Conservation (phyloP, 2,329 filamentous ascomycete species). For the Ascosphaera apis region DNA sequence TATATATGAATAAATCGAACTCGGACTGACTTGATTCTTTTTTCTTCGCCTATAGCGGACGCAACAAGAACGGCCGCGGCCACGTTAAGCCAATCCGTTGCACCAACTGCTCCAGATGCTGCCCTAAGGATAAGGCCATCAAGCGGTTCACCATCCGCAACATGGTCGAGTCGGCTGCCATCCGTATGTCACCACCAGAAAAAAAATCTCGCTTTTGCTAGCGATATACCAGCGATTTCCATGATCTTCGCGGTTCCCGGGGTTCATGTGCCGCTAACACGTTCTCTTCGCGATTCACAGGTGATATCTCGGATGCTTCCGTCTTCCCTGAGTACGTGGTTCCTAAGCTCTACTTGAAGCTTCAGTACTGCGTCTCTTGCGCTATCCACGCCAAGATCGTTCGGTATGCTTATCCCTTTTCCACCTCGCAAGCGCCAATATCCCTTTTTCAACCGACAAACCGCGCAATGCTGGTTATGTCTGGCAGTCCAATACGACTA, state of each 20-base stretch:
- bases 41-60: constrained; percentile 41
- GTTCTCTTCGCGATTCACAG: constrained; percentile 24
- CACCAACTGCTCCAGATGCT: constrained; percentile 76
- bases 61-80: constrained; percentile 99
- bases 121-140: constrained; percentile 99
- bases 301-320: constrained; percentile 99
- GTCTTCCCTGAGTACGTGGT: constrained; percentile 99
- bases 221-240: too few relatives aligned
- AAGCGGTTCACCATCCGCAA: constrained; percentile 99
- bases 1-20: too few relatives aligned
- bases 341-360: constrained; percentile 99
- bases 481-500: constrained; percentile 3
- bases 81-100: constrained; percentile 98
- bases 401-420: constrained; percentile 47
- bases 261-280: constrained; percentile 3
- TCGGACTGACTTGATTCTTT: background rate
- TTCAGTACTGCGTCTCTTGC: constrained; percentile 99
- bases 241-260: constrained; percentile 5
- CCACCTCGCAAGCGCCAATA: background rate
- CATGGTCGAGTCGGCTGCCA: constrained; percentile 99
- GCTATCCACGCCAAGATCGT: constrained; percentile 99
- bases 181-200: constrained; percentile 48
- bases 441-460: too few relatives aligned
- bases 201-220: too few relatives aligned
- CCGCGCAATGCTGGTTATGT: too few relatives aligned